phyloP scores from a whole-genome alignment of 345 rosid species.

The Triadica sebifera region DNA sequence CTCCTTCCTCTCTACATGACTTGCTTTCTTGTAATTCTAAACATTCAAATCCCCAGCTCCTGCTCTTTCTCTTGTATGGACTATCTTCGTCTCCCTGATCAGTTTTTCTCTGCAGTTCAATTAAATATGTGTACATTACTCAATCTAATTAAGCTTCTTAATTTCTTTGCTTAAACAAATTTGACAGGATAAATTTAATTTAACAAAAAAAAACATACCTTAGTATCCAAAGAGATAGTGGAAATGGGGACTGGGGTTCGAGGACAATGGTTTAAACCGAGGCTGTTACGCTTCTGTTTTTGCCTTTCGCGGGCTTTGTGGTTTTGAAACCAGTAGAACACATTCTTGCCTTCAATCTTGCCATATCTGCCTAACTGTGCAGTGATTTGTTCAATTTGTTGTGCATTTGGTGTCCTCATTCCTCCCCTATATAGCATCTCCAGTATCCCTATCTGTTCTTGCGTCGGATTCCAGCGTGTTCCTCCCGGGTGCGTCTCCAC shows the following conservation, averaged over 20 bases:
- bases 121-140: too few relatives aligned
- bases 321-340: constrained; percentile 98
- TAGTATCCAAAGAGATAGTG: constrained; percentile 43
- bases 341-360: constrained; percentile 96
- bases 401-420: constrained; percentile 91
- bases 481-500: constrained; percentile 95
- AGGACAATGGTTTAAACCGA: constrained; percentile 51
- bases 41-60: constrained; percentile 75
- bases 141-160: too few relatives aligned
- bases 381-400: constrained; percentile 90
- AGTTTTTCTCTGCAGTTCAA: constrained; percentile 33
- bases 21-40: constrained; percentile 48
- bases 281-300: constrained; percentile 80
- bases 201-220: constrained; percentile 31
- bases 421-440: constrained; percentile 89
- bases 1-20: constrained; percentile 43
- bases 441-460: constrained; percentile 89
- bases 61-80: constrained; percentile 83
- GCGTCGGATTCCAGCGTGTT: constrained; percentile 97
- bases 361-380: constrained; percentile 74
- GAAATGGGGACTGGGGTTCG: constrained; percentile 35
- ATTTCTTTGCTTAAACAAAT: too few relatives aligned
- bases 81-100: constrained; percentile 45
- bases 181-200: background rate
- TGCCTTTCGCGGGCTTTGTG: constrained; percentile 99